Conservation (phyloP, 352 stramenopile species). For the Pythium insidiosum region DNA sequence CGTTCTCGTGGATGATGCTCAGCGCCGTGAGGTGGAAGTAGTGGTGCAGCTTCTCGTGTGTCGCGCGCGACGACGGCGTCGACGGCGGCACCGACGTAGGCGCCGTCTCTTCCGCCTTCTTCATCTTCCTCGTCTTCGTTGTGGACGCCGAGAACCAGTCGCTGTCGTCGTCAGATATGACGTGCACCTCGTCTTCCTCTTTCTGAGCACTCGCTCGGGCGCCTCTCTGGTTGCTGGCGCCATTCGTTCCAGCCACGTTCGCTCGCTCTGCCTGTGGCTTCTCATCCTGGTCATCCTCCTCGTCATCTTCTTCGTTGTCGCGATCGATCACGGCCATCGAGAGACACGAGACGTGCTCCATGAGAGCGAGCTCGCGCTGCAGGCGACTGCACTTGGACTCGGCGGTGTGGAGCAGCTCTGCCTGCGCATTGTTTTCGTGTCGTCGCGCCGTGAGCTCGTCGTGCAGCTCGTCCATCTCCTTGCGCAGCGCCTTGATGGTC, state of each 20-base stretch:
- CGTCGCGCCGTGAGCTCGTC: constrained; percentile 26
- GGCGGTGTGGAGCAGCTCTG: constrained; percentile 49
- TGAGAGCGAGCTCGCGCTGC: constrained; percentile 61
- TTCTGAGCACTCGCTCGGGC: background rate
- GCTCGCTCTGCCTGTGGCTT: constrained; percentile 11
- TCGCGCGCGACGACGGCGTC: constrained; percentile 53
- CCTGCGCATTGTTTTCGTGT: constrained; percentile 37
- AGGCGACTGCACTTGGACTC: constrained; percentile 59
- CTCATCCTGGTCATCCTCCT: constrained; percentile 38
- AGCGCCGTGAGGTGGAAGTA: constrained; percentile 84
- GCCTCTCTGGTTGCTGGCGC: background rate
- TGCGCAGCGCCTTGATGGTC: constrained; percentile 20
- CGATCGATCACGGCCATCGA: constrained; percentile 55
- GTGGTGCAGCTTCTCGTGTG: constrained; percentile 78
- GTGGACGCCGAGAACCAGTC: background rate
- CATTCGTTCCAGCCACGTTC: constrained; percentile 3
- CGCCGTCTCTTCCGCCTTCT: background rate
- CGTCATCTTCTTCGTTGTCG: constrained; percentile 61
- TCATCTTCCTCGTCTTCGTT: too few relatives aligned
- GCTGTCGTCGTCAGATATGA: background rate
- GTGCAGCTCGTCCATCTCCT: constrained; percentile 30
- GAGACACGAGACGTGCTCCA: constrained; percentile 74
- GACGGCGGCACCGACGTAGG: constrained; percentile 17
- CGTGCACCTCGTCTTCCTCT: background rate
- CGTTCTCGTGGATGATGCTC: constrained; percentile 85